Percentiles rank a stretch among this genome's conserved stretches.
phyloP scores from a whole-genome alignment of 73 alveolate species.

The Tetrahymena elliotti region DNA sequence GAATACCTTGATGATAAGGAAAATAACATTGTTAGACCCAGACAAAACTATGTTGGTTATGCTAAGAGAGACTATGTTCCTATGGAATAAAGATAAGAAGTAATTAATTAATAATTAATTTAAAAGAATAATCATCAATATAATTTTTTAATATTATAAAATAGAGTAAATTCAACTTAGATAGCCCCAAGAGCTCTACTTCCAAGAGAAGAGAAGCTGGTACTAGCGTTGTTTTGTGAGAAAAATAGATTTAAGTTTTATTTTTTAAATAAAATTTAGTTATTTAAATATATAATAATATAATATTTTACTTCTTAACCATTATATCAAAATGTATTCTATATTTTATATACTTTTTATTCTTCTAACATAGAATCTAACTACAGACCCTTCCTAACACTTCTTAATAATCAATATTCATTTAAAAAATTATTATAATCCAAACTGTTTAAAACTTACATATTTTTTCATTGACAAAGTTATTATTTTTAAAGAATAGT shows the following conservation, averaged over 20 bases:
- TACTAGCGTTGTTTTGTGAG: not conserved
- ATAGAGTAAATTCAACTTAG: conserved; percentile 29
- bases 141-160: not conserved
- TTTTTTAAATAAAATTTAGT: too few species aligned
- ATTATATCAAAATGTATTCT: not conserved
- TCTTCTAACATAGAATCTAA: not conserved
- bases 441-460: too few species aligned
- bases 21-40: conserved; percentile 72
- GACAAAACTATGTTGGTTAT: conserved; percentile 73
- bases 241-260: not conserved
- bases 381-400: not conserved
- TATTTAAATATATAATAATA: not conserved
- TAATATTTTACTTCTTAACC: not conserved
- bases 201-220: conserved; percentile 47
- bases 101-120: not conserved
- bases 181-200: conserved; percentile 18
- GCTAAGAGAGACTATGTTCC: conserved; percentile 65
- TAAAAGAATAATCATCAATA: not conserved
- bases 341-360: not conserved
- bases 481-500: too few species aligned
- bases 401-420: too few species aligned
- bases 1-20: conserved; percentile 76
- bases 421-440: too few species aligned
- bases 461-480: too few species aligned
- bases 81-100: conserved; percentile 52